Evolutionary conservation across 192 early-diverging fungal genomes (phyloP), one percentile per base, ranked within the genome.

Genomic region (Coemansia erecta): DNA sequence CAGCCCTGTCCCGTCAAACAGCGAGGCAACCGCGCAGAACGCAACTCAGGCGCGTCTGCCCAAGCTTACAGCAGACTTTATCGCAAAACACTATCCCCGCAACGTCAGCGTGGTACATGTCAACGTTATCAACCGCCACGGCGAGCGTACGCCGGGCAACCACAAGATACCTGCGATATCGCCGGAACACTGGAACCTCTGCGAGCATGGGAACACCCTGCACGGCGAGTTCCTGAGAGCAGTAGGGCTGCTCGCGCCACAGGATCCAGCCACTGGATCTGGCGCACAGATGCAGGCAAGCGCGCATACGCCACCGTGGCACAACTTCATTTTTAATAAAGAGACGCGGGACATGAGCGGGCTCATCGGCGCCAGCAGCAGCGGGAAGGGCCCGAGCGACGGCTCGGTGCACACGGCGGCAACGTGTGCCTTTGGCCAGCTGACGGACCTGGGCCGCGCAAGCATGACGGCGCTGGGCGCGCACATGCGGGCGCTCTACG

Each of bases 401-500:
- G 46, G 21, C 24, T 72, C 72, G 10, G 18, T 47, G 44, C 42
- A 21, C 1, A 64, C 68, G 1, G 19, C 42, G 24, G 71, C 64
- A 22, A 75, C 58, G 7, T 82, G 84, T 55, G 70, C 60, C 14
- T 70, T 58, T 56, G 85, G 86, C 21, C 85, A 86, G 62, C 72
- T 87, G 41, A 87, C 86, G 9, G 84, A 87, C 50, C 44, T 63
- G 6, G 86, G 86, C 3, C 82, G 85, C 52, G 45, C 57, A 26
- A 82, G 74, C 44, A 73, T 87, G 83, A 49, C 61, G 0, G 49
- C 51, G 1, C 53, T 80, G 15, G 86, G 86, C 21, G 66, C 53
- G 12, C 68, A 75, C 42, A 54, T 87, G 55, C 80, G 86, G 12
- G 53, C 54, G 3, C 78, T 85, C 18, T 87, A 87, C 65, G 69